Evolutionary conservation across 257 asterid species (phyloP).

Genomic region (Marsdenia floribunda): DNA sequence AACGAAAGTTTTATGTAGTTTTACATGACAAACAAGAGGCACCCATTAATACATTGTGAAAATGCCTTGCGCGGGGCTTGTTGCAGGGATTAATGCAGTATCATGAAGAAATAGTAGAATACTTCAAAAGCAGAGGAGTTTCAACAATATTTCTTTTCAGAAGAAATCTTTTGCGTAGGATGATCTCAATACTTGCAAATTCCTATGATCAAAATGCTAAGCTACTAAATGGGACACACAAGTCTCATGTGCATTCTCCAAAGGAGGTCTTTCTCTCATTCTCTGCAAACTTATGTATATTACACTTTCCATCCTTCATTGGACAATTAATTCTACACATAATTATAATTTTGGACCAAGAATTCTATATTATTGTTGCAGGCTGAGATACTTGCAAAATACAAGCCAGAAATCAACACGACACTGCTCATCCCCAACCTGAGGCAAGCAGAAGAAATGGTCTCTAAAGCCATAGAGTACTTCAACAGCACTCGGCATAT

Average conservation of each 20-base stretch:
- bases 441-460: conserved; percentile 69
- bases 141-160: conserved; percentile 84
- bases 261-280: conserved; percentile 51
- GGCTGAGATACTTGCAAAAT: conserved; percentile 84
- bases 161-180: conserved; percentile 77
- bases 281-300: conserved; percentile 4
- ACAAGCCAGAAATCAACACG: conserved; percentile 69
- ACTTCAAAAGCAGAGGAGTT: conserved; percentile 78
- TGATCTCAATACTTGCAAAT: conserved; percentile 85
- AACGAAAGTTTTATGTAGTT: not conserved
- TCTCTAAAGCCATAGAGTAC: conserved; percentile 50
- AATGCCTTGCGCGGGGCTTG: not conserved
- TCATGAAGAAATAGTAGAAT: conserved; percentile 67
- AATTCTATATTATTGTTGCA: conserved; percentile 23
- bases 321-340: not conserved
- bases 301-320: not conserved
- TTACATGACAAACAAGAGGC: not conserved
- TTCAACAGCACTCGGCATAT: conserved; percentile 79
- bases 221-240: conserved; percentile 90
- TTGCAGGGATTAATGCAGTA: conserved; percentile 80
- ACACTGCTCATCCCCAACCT: conserved; percentile 53
- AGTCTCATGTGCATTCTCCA: conserved; percentile 85
- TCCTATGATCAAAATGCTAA: conserved; percentile 83
- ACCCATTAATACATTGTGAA: not conserved
- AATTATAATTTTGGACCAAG: not conserved